A percentile compares a stretch with the other conserved stretches of the same genome.
These are phyloP conservation scores for Mallotus nudiflorus DNA, from an alignment of 345 rosid species.

Conservation along the genomic window DNA sequence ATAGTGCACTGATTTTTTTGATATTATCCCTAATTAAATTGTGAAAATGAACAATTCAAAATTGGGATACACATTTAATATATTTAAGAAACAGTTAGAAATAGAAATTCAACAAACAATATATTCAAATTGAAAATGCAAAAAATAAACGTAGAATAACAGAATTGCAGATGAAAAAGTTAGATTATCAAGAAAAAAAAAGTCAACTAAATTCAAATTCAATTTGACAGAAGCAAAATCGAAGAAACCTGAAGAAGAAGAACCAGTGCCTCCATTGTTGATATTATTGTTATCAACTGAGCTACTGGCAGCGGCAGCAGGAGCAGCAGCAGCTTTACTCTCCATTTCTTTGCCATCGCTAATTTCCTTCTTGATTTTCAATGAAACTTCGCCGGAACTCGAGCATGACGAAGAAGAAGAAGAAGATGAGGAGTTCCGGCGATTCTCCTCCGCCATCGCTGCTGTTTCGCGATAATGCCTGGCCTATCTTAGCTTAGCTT, in stretches of 20 bases:
- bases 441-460: conserved; percentile 51
- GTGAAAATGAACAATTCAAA: too few species aligned
- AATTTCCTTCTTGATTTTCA: conserved; percentile 39
- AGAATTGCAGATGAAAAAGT: background rate
- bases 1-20: too few species aligned
- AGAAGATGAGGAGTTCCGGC: conserved; percentile 25
- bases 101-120: background rate
- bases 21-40: too few species aligned
- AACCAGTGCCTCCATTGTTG: conserved; percentile 30
- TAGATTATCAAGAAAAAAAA: background rate
- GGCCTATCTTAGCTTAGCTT: too few species aligned
- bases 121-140: background rate
- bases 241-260: conserved; percentile 44
- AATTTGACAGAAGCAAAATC: background rate
- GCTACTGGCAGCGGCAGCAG: conserved; percentile 24
- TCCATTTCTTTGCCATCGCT: conserved; percentile 34
- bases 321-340: conserved; percentile 27
- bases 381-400: conserved; percentile 41
- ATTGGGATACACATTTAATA: too few species aligned
- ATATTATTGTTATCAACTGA: conserved; percentile 26
- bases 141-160: background rate
- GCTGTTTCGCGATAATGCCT: conserved; percentile 6
- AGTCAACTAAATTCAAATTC: background rate
- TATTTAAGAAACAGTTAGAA: background rate
- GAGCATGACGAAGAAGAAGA: conserved; percentile 37